A percentile compares a stretch with the other conserved stretches of the same genome.
phyloP scores from a whole-genome alignment of 2,329 filamentous ascomycete genomes.

The Raffaelea deltoideospora region DNA sequence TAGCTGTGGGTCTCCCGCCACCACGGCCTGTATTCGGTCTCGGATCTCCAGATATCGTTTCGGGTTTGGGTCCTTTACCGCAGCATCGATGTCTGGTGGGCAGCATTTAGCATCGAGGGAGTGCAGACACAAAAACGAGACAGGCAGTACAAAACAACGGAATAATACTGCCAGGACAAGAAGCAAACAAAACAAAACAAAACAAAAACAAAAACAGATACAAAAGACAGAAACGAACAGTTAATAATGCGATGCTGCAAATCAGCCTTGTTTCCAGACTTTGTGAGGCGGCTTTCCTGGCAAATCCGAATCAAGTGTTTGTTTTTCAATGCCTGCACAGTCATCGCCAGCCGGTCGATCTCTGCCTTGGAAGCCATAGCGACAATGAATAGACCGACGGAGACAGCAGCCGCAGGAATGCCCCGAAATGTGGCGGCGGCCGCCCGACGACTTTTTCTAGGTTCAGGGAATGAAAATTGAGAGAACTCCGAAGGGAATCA shows the following conservation, averaged over 20 bases:
- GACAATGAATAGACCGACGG: too few relatives aligned
- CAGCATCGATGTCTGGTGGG: slow-evolving; percentile 7
- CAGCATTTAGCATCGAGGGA: not conserved
- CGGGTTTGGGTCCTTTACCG: slow-evolving; percentile 5
- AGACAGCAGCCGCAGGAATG: too few relatives aligned
- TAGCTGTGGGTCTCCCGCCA: not conserved
- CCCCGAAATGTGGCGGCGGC: too few relatives aligned
- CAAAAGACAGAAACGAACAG: slow-evolving; percentile 42
- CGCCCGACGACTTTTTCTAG: too few relatives aligned
- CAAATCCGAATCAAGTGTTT: slow-evolving; percentile 64
- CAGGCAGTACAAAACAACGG: not conserved
- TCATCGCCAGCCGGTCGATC: slow-evolving; percentile 27
- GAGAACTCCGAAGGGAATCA: too few relatives aligned
- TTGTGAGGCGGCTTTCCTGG: slow-evolving; percentile 55
- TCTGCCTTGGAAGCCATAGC: too few relatives aligned
- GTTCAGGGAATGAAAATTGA: too few relatives aligned
- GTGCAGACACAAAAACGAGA: not conserved
- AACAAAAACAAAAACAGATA: too few relatives aligned
- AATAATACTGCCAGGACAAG: not conserved
- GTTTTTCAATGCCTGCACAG: slow-evolving; percentile 34
- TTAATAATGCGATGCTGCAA: slow-evolving; percentile 65
- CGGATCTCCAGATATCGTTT: slow-evolving; percentile 4
- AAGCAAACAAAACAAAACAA: not conserved
- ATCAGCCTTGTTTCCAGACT: slow-evolving; percentile 72
- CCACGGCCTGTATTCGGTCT: slow-evolving; percentile 3